These are phyloP conservation scores for Phtheirospermum japonicum DNA, from an alignment of 257 asterid species.

Conservation along the genomic window DNA sequence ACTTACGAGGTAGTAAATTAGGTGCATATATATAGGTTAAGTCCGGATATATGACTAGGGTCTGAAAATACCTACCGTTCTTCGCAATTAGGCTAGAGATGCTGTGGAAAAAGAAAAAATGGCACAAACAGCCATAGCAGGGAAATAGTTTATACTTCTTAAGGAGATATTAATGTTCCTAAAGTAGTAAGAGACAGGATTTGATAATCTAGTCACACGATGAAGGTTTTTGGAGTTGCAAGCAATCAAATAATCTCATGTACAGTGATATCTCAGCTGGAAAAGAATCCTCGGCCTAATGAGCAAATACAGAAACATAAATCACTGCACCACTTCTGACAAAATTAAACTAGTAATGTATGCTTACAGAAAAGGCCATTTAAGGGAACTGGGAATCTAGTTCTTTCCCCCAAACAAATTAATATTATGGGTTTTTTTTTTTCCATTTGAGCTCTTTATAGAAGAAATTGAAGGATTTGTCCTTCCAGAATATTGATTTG, in stretches of 20 bases:
- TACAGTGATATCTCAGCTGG: conserved; percentile 6
- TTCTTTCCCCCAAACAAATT: no score
- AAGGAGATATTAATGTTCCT: background rate
- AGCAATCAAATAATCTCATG: conserved; percentile 10
- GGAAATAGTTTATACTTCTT: background rate
- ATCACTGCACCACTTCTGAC: background rate
- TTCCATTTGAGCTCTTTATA: no score
- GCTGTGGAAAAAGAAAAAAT: background rate
- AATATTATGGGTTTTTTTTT: no score
- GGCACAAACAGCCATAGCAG: background rate
- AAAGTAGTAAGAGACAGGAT: conserved; percentile 15
- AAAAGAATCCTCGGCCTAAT: background rate
- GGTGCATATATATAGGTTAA: background rate
- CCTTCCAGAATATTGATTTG: no score
- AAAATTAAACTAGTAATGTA: conserved; percentile 1
- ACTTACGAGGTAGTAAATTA: background rate
- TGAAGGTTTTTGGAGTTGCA: background rate
- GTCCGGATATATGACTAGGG: background rate
- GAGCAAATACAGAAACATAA: conserved; percentile 12
- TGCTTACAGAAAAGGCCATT: conserved; percentile 17
- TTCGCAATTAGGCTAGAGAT: background rate
- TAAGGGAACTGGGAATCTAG: no score
- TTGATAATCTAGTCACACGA: conserved; percentile 17
- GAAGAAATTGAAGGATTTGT: no score
- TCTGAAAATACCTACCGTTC: background rate